Evolutionary conservation across 768 basidiomycete genomes (phyloP), one percentile per base, ranked within the genome.

Genomic region (Dendrothele bispora): DNA sequence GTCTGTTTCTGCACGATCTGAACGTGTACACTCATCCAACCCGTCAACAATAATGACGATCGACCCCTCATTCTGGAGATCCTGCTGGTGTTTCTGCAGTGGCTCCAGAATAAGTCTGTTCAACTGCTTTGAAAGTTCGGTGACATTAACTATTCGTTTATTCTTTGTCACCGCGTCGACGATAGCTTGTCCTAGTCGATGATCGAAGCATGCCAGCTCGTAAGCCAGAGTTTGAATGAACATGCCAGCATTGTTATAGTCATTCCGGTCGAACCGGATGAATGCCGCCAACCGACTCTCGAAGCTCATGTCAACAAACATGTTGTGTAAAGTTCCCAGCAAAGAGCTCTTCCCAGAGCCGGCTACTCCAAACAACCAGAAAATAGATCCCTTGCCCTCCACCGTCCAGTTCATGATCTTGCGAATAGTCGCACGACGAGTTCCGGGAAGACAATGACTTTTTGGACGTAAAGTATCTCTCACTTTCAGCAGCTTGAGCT

Each of bases 321-420:
- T n/a, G 22, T 40, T n/a, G 4, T 8, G 24, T n/a, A 40, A 40
- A 25, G 22, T 14, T 7, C 39, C 39, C 39, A 40, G 20, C 8
- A 40, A n/a, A n/a, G 43, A n/a, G 25, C 43, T 44, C 30, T 44
- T 44, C 10, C 43, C 43, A 30, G 22, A n/a, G 4, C 43, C 43
- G 5, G 43, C 26, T 5, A 44, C 18, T 17, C 43, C 43, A 17
- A n/a, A 30, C n/a, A 44, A 28, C 43, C 43, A 44, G 5, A 44
- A 12, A 5, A 44, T 20, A 18, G 43, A 44, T 24, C 26, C 20
- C 7, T 24, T 25, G n/a, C 17, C 7, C n/a, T 40, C 15, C 5
- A 14, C 7, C 8, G 26, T 40, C 39, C 39, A 40, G n/a, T 40
- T 10, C 17, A 14, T 7, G 14, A 40, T 40, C 18, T 21, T 40